Percentiles rank a stretch among this genome's conserved stretches.
Evolutionary conservation across 2,329 filamentous ascomycete genomes (phyloP).

Genomic region (Pyrenochaeta sp.): DNA sequence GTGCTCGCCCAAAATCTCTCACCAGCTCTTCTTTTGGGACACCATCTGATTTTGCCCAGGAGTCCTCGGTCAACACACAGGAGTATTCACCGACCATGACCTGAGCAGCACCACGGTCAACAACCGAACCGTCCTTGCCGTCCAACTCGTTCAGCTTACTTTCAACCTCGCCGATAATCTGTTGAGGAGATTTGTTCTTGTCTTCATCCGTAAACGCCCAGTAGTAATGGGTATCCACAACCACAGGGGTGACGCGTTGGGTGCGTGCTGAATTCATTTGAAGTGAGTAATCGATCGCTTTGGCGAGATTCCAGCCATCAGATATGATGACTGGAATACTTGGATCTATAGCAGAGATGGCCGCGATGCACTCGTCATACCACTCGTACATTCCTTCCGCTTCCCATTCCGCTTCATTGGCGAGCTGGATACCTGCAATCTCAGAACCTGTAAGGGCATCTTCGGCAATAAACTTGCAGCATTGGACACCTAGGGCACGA

Average conservation of each 20-base stretch:
- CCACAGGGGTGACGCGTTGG: constrained; percentile 56
- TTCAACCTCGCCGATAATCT: constrained; percentile 58
- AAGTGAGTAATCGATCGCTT: constrained; percentile 55
- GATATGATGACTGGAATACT: constrained; percentile 64
- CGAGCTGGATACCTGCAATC: constrained; percentile 64
- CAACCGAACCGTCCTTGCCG: constrained; percentile 56
- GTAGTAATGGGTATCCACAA: constrained; percentile 67
- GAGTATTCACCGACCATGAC: constrained; percentile 66
- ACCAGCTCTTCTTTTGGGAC: constrained; percentile 50
- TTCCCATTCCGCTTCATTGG: constrained; percentile 63
- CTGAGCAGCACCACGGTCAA: constrained; percentile 59
- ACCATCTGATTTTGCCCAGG: constrained; percentile 52
- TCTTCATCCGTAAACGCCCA: constrained; percentile 65
- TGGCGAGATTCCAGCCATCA: constrained; percentile 63
- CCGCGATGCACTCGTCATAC: constrained; percentile 61
- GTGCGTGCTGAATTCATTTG: constrained; percentile 48
- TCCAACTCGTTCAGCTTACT: constrained; percentile 56
- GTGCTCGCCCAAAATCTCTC: constrained; percentile 56
- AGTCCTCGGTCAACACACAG: constrained; percentile 61
- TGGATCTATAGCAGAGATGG: constrained; percentile 57
- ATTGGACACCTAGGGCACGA: constrained; percentile 56
- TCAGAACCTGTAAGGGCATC: constrained; percentile 54
- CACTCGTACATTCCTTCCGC: constrained; percentile 63
- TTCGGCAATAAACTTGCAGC: constrained; percentile 59
- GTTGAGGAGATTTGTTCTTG: constrained; percentile 58